These are phyloP conservation scores for Yamadazyma insecticola DNA, from an alignment of 805 yeast species.

Conservation along the genomic window DNA sequence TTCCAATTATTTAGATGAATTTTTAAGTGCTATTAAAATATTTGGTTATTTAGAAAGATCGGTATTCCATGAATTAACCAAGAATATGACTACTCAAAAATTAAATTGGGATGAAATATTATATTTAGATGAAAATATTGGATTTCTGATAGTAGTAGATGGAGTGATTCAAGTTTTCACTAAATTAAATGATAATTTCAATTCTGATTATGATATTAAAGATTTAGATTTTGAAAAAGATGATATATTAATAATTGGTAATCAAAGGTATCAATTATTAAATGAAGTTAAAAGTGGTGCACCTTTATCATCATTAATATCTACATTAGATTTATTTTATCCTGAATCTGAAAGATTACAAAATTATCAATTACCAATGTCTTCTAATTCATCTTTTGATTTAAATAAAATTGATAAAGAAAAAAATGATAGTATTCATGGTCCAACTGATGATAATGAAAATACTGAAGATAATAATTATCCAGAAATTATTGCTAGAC, in stretches of 20 bases:
- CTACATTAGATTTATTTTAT: slow-evolving; percentile 69
- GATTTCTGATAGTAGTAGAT: slow-evolving; percentile 89
- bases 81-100: slow-evolving; percentile 85
- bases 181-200: slow-evolving; percentile 32
- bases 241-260: slow-evolving; percentile 47
- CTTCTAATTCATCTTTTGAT: slow-evolving; percentile 10
- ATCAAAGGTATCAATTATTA: slow-evolving; percentile 63
- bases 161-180: slow-evolving; percentile 81
- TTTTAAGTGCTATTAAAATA: slow-evolving; percentile 83
- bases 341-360: slow-evolving; percentile 2
- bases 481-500: slow-evolving; percentile 63
- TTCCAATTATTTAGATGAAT: slow-evolving; percentile 79
- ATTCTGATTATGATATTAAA: slow-evolving; percentile 11
- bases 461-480: slow-evolving; percentile 3
- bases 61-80: slow-evolving; percentile 89
- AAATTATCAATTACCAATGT: slow-evolving; percentile 3
- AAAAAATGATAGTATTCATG: not conserved
- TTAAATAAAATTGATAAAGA: slow-evolving; percentile 2
- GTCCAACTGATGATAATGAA: slow-evolving; percentile 3
- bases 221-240: slow-evolving; percentile 29
- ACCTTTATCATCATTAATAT: slow-evolving; percentile 78
- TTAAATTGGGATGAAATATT: slow-evolving; percentile 73
- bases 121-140: slow-evolving; percentile 66
- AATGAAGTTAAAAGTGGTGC: slow-evolving; percentile 80
- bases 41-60: slow-evolving; percentile 90